Evolutionary conservation across 148 eudicot genomes (phyloP).

Genomic region (Polygonum maritimum): DNA sequence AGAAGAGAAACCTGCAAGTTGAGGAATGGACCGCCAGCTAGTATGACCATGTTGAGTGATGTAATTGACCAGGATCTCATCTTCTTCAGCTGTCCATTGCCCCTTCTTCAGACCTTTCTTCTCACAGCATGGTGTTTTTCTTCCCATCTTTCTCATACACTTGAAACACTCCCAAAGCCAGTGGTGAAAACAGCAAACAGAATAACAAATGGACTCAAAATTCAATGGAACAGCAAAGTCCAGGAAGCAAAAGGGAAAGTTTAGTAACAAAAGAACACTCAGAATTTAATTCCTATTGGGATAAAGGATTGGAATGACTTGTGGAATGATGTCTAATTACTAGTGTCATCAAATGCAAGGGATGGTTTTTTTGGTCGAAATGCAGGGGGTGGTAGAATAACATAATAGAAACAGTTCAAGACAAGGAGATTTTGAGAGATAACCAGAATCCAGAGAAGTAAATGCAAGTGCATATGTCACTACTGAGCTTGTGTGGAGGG

Average conservation of each 20-base stretch:
- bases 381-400: not conserved
- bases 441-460: not conserved
- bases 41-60: conserved; percentile 4
- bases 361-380: not conserved
- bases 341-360: not conserved
- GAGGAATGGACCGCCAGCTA: conserved; percentile 2
- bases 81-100: conserved; percentile 7
- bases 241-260: not conserved
- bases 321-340: not conserved
- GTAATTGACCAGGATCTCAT: not conserved
- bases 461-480: not conserved
- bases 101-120: not conserved
- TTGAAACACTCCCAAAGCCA: not conserved
- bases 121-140: conserved; percentile 1
- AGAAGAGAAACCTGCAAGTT: not conserved
- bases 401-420: not conserved
- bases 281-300: not conserved
- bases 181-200: not conserved
- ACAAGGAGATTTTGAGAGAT: not conserved
- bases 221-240: not conserved
- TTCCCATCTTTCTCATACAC: not conserved
- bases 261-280: not conserved
- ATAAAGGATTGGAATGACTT: not conserved
- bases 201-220: not conserved
- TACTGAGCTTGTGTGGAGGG: not conserved